Evolutionary conservation across 345 rosid genomes (phyloP).

Genomic region (Bruguiera parviflora): DNA sequence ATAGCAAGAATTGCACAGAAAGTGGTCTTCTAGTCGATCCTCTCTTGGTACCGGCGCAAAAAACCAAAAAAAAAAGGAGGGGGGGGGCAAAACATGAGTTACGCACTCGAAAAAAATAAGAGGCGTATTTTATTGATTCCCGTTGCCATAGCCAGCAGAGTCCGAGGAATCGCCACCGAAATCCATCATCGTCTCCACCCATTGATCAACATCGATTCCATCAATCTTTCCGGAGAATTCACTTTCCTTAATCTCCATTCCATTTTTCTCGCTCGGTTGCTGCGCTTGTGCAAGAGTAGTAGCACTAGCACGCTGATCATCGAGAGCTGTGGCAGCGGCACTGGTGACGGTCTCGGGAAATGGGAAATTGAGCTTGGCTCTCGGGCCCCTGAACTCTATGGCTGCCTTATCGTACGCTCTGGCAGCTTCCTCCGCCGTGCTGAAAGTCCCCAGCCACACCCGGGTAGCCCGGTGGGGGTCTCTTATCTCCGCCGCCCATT

Average conservation of each 20-base stretch:
- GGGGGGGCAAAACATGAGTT: too few relatives aligned
- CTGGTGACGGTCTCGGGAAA: slow-evolving; percentile 33
- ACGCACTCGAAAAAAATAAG: too few relatives aligned
- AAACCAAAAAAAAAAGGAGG: too few relatives aligned
- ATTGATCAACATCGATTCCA: slow-evolving; percentile 46
- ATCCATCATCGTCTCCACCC: slow-evolving; percentile 57
- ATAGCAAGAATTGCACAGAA: too few relatives aligned
- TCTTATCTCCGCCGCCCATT: slow-evolving; percentile 95
- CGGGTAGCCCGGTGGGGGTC: slow-evolving; percentile 73
- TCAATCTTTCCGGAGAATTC: slow-evolving; percentile 29
- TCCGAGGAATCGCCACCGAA: slow-evolving; percentile 56
- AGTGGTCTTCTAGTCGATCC: too few relatives aligned
- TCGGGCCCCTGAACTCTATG: slow-evolving; percentile 43
- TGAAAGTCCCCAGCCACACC: slow-evolving; percentile 96
- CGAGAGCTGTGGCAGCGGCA: not conserved
- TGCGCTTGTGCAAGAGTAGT: not conserved
- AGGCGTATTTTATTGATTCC: not conserved
- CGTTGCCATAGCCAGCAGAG: slow-evolving; percentile 42
- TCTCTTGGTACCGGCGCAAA: too few relatives aligned
- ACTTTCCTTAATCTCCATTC: slow-evolving; percentile 12
- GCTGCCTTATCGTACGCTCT: slow-evolving; percentile 88
- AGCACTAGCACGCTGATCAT: not conserved
- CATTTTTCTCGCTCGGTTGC: not conserved
- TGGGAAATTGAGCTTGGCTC: slow-evolving; percentile 58
- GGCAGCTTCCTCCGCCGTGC: slow-evolving; percentile 87